phyloP scores from a whole-genome alignment of 192 early-diverging fungal genomes.

The Rhizoclosmatium sp. region DNA sequence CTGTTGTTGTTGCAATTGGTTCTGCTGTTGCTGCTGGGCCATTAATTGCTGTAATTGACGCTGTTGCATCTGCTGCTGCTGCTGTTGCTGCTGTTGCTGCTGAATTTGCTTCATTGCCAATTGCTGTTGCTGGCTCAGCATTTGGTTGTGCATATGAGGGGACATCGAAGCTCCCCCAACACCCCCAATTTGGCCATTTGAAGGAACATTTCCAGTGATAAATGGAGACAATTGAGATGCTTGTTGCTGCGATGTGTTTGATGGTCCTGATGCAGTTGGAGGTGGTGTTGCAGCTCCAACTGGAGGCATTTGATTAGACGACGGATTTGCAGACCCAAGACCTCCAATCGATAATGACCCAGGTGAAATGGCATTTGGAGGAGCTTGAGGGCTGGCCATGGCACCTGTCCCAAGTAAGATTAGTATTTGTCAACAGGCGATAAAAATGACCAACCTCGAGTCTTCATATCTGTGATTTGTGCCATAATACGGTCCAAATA shows the following conservation, averaged over 20 bases:
- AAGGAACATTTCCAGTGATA: not conserved
- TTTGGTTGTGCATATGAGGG: not conserved
- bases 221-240: not conserved
- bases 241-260: not conserved
- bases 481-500: constrained; percentile 14
- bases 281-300: not conserved
- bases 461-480: not conserved
- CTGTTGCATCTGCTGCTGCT: constrained; percentile 23
- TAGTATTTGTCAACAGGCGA: not conserved
- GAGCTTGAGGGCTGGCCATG: not conserved
- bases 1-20: constrained; percentile 13
- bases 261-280: constrained; percentile 5
- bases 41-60: constrained; percentile 5
- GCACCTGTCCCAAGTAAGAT: not conserved
- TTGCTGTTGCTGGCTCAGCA: constrained; percentile 8
- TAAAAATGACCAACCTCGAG: constrained; percentile 1
- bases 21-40: constrained; percentile 22
- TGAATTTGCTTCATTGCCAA: constrained; percentile 1
- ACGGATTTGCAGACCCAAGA: not conserved
- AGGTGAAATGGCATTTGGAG: not conserved
- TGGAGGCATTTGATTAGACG: not conserved
- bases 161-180: not conserved
- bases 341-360: not conserved
- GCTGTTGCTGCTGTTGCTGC: constrained; percentile 23
- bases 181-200: not conserved